Base-by-base conservation (phyloP, 164 flowering plant species). In the Dillenia turbinata region DNA sequence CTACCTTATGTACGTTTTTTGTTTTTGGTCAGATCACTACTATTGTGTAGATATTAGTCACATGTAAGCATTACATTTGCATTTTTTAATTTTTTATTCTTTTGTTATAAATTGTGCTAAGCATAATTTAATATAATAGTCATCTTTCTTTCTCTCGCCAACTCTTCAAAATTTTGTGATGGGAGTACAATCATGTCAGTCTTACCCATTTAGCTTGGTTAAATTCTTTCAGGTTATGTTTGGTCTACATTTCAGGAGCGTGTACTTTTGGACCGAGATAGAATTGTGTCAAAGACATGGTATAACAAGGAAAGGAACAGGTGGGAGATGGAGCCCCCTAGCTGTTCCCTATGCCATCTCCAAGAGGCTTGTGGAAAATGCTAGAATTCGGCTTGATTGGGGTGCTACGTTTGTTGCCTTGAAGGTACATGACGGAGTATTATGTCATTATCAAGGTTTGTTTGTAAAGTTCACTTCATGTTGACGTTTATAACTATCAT, bases 371-470 rank as follows among this genome's bases (percentile, higher is more conserved):
- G n/a, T n/a, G n/a, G n/a, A n/a, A n/a, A n/a, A n/a, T n/a, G n/a
- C n/a, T n/a, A 78, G 94, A 63, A 90, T 93, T 60, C 81, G 97
- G 76, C 98, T 90, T 78, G 97, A 93, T 60, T 93, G 96, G 96
- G 96, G 66, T 75, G 90, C 72, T 68, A 87, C 90, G 94, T 87
- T 78, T 78, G 57, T 90, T 62, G 66, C 77, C 11, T 72, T 93
- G 24, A 93, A 93, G 77, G 97, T 94, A 13, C 90, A 84, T 54
- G 85, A 85, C 69, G 81, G 77, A 90, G 61, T 86, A 83, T 71
- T 82, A 72, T 61, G 86, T 93, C 67, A 82, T 90, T 65, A 62
- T 82, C 40, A 80, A 78, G 94, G 98, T 90, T 62, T 47, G 44
- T n/a, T 57, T 11, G 9, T 61, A 24, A 24, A 3, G 51, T 69